Percentiles rank a stretch among this genome's conserved stretches.
Conservation (phyloP, 768 basidiomycete genomes). For the Royoungia palumana region DNA sequence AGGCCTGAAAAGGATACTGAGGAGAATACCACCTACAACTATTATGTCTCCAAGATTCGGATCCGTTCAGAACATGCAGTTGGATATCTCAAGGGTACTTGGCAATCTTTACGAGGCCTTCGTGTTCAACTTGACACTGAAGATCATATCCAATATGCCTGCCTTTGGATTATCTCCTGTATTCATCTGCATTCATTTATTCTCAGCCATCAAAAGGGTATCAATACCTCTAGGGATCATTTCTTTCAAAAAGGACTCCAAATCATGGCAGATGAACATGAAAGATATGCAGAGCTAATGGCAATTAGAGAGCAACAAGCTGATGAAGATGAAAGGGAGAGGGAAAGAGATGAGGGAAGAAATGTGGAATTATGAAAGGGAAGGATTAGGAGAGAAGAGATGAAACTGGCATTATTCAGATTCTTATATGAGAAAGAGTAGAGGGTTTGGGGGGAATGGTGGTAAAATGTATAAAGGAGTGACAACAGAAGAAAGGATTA, state of each 20-base stretch:
- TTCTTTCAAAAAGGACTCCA: constrained; percentile 6
- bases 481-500: neutral
- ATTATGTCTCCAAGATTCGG: constrained; percentile 29
- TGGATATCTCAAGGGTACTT: constrained; percentile 38
- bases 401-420: constrained; percentile 3
- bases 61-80: constrained; percentile 40
- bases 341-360: neutral
- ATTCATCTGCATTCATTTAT: constrained; percentile 14
- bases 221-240: neutral
- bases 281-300: neutral
- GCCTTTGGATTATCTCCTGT: constrained; percentile 13
- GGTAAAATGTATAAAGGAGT: neutral
- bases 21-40: constrained; percentile 23
- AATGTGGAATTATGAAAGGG: constrained; percentile 3
- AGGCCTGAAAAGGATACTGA: constrained; percentile 6
- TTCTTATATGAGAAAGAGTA: neutral
- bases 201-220: constrained; percentile 23
- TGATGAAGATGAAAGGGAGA: neutral
- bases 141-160: constrained; percentile 9
- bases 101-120: constrained; percentile 10
- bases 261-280: constrained; percentile 1
- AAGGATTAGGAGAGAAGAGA: constrained; percentile 5
- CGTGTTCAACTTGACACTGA: constrained; percentile 5
- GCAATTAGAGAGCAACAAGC: neutral
- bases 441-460: too few species aligned